Evolutionary conservation across 208 protist species (phyloP).

Genomic region (Leishmania major): DNA sequence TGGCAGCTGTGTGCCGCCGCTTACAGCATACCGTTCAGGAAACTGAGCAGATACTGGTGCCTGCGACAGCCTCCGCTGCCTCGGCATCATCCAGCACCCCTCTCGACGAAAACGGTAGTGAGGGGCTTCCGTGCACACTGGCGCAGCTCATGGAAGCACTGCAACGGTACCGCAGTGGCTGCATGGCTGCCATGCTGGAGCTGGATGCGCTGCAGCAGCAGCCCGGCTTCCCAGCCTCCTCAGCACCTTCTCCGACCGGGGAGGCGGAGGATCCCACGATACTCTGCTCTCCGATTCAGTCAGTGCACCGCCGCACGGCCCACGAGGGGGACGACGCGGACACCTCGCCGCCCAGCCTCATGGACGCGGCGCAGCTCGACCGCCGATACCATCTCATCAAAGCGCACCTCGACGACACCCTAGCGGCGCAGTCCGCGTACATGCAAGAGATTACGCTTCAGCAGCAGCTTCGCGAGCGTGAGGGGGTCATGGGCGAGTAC

Average conservation of each 20-base stretch:
- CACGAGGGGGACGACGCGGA: background rate
- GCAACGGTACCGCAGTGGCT: slow-evolving; percentile 28
- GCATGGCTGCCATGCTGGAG: slow-evolving; percentile 27
- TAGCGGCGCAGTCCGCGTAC: slow-evolving; percentile 19
- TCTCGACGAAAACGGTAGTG: background rate
- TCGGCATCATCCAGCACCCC: background rate
- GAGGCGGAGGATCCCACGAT: background rate
- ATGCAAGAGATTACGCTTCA: slow-evolving; percentile 8
- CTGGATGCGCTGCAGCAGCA: slow-evolving; percentile 8
- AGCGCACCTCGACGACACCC: slow-evolving; percentile 3
- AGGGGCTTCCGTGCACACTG: background rate
- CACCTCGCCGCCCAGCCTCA: background rate
- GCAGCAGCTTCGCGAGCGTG: slow-evolving; percentile 21
- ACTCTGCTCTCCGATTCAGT: slow-evolving; percentile 2
- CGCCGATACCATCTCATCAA: slow-evolving; percentile 7
- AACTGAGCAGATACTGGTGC: slow-evolving; percentile 26
- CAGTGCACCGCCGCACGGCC: background rate
- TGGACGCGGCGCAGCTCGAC: slow-evolving; percentile 18
- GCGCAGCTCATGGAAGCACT: slow-evolving; percentile 22
- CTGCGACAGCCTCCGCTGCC: background rate
- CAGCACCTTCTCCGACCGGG: background rate
- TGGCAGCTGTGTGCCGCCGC: slow-evolving; percentile 21
- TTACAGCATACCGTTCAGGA: slow-evolving; percentile 21
- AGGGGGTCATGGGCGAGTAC: slow-evolving; percentile 24
- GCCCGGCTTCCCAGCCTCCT: background rate